Conservation (phyloP, 2,329 filamentous ascomycete genomes). For the Fusarium compactum region DNA sequence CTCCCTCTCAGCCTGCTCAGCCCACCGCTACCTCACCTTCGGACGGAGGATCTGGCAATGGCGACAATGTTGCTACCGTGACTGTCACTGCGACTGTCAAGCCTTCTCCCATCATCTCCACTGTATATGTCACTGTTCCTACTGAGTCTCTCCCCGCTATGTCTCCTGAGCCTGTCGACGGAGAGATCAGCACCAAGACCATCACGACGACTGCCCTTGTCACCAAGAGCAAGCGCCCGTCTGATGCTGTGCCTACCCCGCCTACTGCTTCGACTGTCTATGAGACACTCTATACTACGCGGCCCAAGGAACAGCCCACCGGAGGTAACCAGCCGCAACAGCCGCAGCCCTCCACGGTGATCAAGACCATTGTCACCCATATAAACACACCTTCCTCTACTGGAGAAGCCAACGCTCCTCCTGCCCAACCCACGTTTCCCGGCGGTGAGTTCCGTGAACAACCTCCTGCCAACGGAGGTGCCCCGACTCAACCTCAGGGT, state of each 20-base stretch:
- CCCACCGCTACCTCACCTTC: slow-evolving; percentile 27
- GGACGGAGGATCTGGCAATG: slow-evolving; percentile 25
- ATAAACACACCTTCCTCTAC: slow-evolving; percentile 28
- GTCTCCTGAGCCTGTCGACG: slow-evolving; percentile 17
- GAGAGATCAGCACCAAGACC: slow-evolving; percentile 37
- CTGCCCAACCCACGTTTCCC: slow-evolving; percentile 31
- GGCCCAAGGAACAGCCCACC: slow-evolving; percentile 25
- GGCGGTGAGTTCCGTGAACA: slow-evolving; percentile 43
- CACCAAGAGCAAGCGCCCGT: slow-evolving; percentile 26
- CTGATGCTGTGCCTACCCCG: slow-evolving; percentile 18
- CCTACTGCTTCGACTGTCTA: slow-evolving; percentile 36
- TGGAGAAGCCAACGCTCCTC: slow-evolving; percentile 2
- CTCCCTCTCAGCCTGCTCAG: slow-evolving; percentile 24
- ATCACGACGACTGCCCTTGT: slow-evolving; percentile 40
- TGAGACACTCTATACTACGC: slow-evolving; percentile 37
- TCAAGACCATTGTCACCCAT: slow-evolving; percentile 31
- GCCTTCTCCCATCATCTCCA: slow-evolving; percentile 55
- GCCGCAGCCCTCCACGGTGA: slow-evolving; percentile 36
- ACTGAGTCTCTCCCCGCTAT: slow-evolving; percentile 33
- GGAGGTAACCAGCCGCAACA: slow-evolving; percentile 13
- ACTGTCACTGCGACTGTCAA: slow-evolving; percentile 55
- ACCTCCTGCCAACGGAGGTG: slow-evolving; percentile 15
- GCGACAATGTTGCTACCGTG: slow-evolving; percentile 43
- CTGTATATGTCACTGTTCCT: slow-evolving; percentile 54
- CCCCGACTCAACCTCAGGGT: slow-evolving; percentile 15